Conservation (phyloP, 129 eudicot species). For the Scalesia atractyloides region DNA sequence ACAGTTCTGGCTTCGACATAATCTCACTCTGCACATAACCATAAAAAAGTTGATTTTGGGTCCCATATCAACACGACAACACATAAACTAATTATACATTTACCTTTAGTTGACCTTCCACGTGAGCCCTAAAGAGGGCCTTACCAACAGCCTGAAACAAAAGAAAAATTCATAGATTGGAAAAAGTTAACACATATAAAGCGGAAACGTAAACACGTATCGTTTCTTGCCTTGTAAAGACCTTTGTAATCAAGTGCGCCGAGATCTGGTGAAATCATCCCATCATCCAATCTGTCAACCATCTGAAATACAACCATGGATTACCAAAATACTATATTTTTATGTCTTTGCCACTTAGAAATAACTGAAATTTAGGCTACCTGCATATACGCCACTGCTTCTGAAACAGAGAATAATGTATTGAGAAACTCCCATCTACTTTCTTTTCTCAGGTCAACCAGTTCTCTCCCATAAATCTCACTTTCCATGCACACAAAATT, state of each 20-base stretch:
- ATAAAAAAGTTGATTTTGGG: conserved; percentile 24
- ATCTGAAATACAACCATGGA: conserved; percentile 51
- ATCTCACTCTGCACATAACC: conserved; percentile 73
- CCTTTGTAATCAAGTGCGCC: conserved; percentile 90
- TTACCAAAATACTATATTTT: background rate
- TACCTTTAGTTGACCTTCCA: conserved; percentile 98
- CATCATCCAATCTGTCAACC: conserved; percentile 97
- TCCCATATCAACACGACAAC: conserved; percentile 17
- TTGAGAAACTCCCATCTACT: conserved; percentile 96
- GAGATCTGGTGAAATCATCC: conserved; percentile 68
- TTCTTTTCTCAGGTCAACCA: conserved; percentile 90
- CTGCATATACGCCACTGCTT: conserved; percentile 99
- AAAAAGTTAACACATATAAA: conserved; percentile 14
- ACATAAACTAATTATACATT: conserved; percentile 13
- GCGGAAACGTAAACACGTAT: conserved; percentile 7
- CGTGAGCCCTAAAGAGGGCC: conserved; percentile 98
- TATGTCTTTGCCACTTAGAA: conserved; percentile 10
- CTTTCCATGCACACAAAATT: conserved; percentile 61
- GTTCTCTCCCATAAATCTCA: conserved; percentile 97
- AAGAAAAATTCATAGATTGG: conserved; percentile 3
- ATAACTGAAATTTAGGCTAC: conserved; percentile 36
- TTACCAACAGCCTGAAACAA: conserved; percentile 93
- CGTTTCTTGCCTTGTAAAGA: conserved; percentile 83
- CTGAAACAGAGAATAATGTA: conserved; percentile 91
- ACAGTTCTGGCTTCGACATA: conserved; percentile 95